A percentile compares a stretch with the other conserved stretches of the same genome.
These are phyloP conservation scores for Harringtonia aguacate DNA, from an alignment of 2,329 filamentous ascomycete genomes.

Conservation along the genomic window DNA sequence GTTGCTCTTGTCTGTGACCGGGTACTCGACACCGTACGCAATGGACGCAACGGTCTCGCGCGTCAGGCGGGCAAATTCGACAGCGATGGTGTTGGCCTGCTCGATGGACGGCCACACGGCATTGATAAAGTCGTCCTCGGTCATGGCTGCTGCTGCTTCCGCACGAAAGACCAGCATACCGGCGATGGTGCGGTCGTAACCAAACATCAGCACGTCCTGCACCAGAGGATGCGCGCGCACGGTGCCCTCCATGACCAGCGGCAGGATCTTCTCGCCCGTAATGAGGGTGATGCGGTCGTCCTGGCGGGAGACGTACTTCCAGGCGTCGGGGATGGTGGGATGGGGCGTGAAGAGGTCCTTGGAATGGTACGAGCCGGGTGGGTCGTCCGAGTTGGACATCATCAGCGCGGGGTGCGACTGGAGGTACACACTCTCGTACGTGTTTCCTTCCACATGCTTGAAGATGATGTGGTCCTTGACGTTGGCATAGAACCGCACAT, in stretches of 20 bases:
- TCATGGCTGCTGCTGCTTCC: conserved; percentile 13
- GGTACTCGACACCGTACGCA: conserved; percentile 21
- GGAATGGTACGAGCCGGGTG: conserved; percentile 24
- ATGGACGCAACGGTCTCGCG: conserved; percentile 27
- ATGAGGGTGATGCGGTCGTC: conserved; percentile 27
- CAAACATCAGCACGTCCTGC: conserved; percentile 22
- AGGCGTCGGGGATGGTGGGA: conserved; percentile 22
- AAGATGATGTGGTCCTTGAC: conserved; percentile 25
- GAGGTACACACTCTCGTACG: conserved; percentile 24
- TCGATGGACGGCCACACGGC: conserved; percentile 25
- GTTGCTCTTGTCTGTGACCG: conserved; percentile 33
- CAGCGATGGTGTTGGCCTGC: conserved; percentile 26
- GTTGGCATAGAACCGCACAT: conserved; percentile 26
- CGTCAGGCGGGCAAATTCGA: conserved; percentile 31
- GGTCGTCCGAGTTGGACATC: conserved; percentile 23
- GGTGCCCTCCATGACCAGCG: conserved; percentile 21
- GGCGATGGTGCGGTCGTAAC: conserved; percentile 19
- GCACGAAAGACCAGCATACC: conserved; percentile 22
- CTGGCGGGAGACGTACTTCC: conserved; percentile 25
- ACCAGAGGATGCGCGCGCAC: conserved; percentile 22
- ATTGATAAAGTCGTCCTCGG: conserved; percentile 22
- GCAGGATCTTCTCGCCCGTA: conserved; percentile 28
- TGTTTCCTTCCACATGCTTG: conserved; percentile 21
- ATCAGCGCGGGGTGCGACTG: conserved; percentile 22
- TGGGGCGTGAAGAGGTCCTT: conserved; percentile 25